These are phyloP conservation scores for Plasmodium knowlesi DNA, from an alignment of 169 alveolate species.

Conservation along the genomic window DNA sequence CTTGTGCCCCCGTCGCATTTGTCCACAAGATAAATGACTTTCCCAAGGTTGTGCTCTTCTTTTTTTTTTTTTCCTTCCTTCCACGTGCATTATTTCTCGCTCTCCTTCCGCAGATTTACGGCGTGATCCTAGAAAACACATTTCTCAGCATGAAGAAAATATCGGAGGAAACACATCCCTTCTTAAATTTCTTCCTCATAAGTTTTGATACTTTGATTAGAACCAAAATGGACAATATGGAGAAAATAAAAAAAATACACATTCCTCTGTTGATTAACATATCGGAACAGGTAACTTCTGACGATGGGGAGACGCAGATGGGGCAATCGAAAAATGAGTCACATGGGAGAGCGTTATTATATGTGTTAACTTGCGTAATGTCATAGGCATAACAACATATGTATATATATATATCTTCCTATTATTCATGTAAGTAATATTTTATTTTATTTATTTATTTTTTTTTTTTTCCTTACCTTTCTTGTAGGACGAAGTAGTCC, in stretches of 20 bases:
- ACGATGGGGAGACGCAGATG: background rate
- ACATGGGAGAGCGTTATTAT: background rate
- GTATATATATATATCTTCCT: background rate
- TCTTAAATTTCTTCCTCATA: conserved; percentile 8
- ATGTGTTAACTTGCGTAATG: background rate
- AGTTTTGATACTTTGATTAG: conserved; percentile 24
- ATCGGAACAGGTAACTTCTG: conserved; percentile 23
- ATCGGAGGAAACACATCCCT: background rate
- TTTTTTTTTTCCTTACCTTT: conserved; percentile 4
- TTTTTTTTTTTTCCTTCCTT: background rate
- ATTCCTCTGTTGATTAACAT: conserved; percentile 22
- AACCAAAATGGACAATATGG: conserved; percentile 47
- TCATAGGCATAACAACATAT: background rate
- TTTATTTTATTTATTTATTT: background rate
- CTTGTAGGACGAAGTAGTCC: conserved; percentile 21
- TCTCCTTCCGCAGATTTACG: conserved; percentile 1
- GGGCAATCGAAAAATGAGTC: background rate
- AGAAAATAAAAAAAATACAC: conserved; percentile 23
- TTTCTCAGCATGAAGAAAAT: conserved; percentile 34
- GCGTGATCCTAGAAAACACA: conserved; percentile 45
- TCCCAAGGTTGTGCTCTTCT: background rate
- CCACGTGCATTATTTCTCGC: background rate
- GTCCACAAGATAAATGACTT: background rate
- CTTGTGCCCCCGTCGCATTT: too few species aligned
- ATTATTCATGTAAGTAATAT: background rate